phyloP scores from a whole-genome alignment of 2,329 filamentous ascomycete genomes.

The Clarireedia monteithiana region DNA sequence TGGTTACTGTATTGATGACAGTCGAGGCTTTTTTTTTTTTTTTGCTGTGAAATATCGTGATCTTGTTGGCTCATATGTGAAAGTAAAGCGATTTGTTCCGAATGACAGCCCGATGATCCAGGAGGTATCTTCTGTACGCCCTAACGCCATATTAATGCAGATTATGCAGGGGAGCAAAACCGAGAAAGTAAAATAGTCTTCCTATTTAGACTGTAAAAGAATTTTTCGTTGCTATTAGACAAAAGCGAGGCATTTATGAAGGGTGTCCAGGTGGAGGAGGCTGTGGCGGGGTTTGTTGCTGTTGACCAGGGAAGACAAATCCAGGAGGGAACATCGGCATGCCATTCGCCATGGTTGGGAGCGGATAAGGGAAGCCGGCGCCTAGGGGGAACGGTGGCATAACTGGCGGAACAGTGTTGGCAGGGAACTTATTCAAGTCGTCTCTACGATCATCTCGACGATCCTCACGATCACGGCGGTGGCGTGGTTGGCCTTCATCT shows the following conservation, averaged over 20 bases:
- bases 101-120: neutral
- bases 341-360: conserved; percentile 39
- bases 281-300: conserved; percentile 19
- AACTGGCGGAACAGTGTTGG: conserved; percentile 20
- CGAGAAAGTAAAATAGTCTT: neutral
- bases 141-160: conserved; percentile 7
- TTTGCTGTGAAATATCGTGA: neutral
- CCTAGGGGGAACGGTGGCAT: conserved; percentile 14
- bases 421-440: conserved; percentile 14
- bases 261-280: conserved; percentile 24
- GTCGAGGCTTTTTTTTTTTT: neutral
- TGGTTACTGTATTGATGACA: no score
- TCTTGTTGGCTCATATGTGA: conserved; percentile 5
- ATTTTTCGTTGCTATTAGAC: neutral
- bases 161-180: neutral
- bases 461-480: conserved; percentile 15
- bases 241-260: conserved; percentile 6
- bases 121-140: conserved; percentile 6
- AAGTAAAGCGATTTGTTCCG: neutral
- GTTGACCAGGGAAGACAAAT: conserved; percentile 31
- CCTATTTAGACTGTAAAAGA: neutral
- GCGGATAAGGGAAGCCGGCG: conserved; percentile 32
- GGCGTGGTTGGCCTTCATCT: conserved; percentile 13
- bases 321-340: conserved; percentile 43
- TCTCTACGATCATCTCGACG: conserved; percentile 12